Evolutionary conservation across 2,329 filamentous ascomycete genomes (phyloP), one percentile per base, ranked within the genome.

Genomic region (Phialemonium atrogriseum): DNA sequence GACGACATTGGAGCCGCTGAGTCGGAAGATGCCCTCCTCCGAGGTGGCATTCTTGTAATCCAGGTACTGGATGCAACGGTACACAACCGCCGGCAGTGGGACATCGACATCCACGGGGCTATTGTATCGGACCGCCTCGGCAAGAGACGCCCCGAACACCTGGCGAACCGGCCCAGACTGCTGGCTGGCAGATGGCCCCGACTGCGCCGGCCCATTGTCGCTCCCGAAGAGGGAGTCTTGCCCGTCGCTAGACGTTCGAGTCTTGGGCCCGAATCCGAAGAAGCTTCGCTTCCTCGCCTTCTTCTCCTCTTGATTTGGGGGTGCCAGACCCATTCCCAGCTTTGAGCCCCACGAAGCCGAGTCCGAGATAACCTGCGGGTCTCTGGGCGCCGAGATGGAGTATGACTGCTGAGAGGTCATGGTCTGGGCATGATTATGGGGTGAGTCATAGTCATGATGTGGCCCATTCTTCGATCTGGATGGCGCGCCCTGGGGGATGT

Each of bases 1-100:
- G 30, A 94, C 80, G 33, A 93, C 74, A 51, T 94, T 96, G 1
- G 89, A 96, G n/a, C 91, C 91, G 54, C 88, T 96, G 24, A 98
- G 68, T 31, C 91, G 79, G 68, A 98, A 98, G 24, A 98, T 94
- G 25, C 91, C 91, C 57, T 98, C 91, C 55, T 98, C 91, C 5
- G 68, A 69, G 28, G 81, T 70, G 9, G 88, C 91, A 40, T 84
- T 77, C 61, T 88, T 88, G 6, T 76, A 72, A 43, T 85, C 81
- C 12, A 98, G 70, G 54, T 94, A 98, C 55, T 96, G 85, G 39
- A 98, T 84, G 51, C 87, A 95, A 35, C 91, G 80, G 59, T 93
- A 98, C 7, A 96, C 85, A 3, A 98, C 91, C 6, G 89, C 84
- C 2, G 91, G 91, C 17, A 98, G 64, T 17, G 83, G 79, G 6